A percentile compares a stretch with the other conserved stretches of the same genome.
Conservation (phyloP, 140 eudicot genomes). For the Erigeron philadelphicus region DNA sequence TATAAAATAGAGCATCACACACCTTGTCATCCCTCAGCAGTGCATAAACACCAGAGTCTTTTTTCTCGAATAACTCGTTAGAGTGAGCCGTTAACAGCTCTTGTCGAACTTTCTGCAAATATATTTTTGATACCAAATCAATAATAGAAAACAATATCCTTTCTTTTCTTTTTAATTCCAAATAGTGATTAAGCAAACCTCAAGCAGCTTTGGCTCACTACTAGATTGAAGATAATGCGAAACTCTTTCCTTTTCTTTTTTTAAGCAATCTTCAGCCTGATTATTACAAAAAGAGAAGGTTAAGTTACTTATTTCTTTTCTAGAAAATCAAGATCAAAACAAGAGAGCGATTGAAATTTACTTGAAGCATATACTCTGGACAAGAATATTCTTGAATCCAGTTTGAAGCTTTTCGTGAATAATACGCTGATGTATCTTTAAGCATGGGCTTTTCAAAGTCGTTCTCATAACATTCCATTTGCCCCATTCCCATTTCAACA, state of each 20-base stretch:
- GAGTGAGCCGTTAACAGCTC: slow-evolving; percentile 76
- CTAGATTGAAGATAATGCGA: slow-evolving; percentile 78
- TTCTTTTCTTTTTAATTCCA: too few species aligned
- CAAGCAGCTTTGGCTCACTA: slow-evolving; percentile 87
- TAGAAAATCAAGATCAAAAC: background rate
- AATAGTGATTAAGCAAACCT: slow-evolving; percentile 24
- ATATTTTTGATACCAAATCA: slow-evolving; percentile 6
- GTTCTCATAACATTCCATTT: slow-evolving; percentile 76
- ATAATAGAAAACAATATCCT: background rate
- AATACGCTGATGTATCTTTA: slow-evolving; percentile 69
- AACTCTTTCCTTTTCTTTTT: slow-evolving; percentile 86
- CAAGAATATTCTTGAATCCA: slow-evolving; percentile 95
- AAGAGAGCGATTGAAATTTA: slow-evolving; percentile 9
- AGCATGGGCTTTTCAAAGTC: slow-evolving; percentile 87
- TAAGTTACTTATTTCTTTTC: slow-evolving; percentile 5
- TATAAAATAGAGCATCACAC: background rate
- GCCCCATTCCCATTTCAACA: slow-evolving; percentile 97
- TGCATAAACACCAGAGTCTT: slow-evolving; percentile 91
- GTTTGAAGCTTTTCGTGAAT: slow-evolving; percentile 92
- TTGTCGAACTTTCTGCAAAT: slow-evolving; percentile 67
- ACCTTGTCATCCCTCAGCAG: slow-evolving; percentile 97
- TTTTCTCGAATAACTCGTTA: slow-evolving; percentile 83
- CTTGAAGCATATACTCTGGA: slow-evolving; percentile 86
- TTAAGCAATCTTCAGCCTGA: slow-evolving; percentile 96
- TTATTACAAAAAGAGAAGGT: background rate